Percentiles rank a stretch among this genome's conserved stretches.
Conservation (phyloP, 2,329 filamentous ascomycete genomes). For the Alternaria sp. region DNA sequence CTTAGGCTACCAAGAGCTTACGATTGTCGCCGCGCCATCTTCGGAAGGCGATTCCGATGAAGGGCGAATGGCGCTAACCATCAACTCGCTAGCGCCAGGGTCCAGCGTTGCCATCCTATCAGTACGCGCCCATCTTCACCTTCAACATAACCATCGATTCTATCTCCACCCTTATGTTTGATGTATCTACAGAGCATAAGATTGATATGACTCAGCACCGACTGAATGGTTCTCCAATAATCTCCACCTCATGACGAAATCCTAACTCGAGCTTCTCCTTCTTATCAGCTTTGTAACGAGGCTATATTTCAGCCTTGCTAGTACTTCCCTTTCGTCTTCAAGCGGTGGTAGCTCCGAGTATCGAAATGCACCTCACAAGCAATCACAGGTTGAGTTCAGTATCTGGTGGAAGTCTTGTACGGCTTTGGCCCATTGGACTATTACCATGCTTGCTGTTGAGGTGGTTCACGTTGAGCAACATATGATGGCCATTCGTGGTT, state of each 20-base stretch:
- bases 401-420: not conserved
- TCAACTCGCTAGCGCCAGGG: slow-evolving; percentile 11
- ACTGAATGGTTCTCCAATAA: not conserved
- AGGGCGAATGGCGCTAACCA: not conserved
- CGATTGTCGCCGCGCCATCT: slow-evolving; percentile 22
- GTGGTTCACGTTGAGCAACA: too few relatives aligned
- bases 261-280: not conserved
- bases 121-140: not conserved
- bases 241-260: not conserved
- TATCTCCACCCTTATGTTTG: not conserved
- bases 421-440: too few relatives aligned
- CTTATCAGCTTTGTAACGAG: too few relatives aligned
- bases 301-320: not conserved
- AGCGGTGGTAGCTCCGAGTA: not conserved
- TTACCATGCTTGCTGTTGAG: too few relatives aligned
- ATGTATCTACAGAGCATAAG: not conserved
- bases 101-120: slow-evolving; percentile 5
- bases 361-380: not conserved
- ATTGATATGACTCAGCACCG: too few relatives aligned
- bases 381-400: not conserved
- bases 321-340: too few relatives aligned
- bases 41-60: slow-evolving; percentile 5
- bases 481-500: too few relatives aligned
- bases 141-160: not conserved
- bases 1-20: slow-evolving; percentile 19